Evolutionary conservation across 2,329 filamentous ascomycete species (phyloP), one percentile per base, ranked within the genome.

Genomic region (Aspergillus persii): DNA sequence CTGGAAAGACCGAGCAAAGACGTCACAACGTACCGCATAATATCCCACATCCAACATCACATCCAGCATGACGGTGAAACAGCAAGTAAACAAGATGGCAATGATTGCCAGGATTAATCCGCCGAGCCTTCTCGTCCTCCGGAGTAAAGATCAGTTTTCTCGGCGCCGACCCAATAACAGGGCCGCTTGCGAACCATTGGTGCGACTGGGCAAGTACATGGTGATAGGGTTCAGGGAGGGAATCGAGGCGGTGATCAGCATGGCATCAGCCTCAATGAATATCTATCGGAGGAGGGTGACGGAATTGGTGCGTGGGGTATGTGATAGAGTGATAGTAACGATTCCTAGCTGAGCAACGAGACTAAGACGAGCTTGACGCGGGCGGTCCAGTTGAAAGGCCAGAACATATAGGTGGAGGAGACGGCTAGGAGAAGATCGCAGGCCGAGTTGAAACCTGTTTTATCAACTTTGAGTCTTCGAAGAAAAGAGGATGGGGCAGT

Each of bases 231-330:
- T 12, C 11, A 41, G 36, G 15, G 12, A 41, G 36, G 36, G 36
- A 7, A 41, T 41, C 36, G 36, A 41, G 36, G 36, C 36, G 36
- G 36, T 41, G 36, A 41, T 41, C 5, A 41, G 15, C 36, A 41
- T 11, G 7, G 39, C 39, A 15, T 44, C 56, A 1, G 50, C 56
- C 36, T 58, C 56, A 44, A 58, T 30, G 50, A 58, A 54, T 50
- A 49, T 53, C 50, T 50, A 58, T 1, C 56, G 56, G 3, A 58
- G 56, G 9, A 58, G 56, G 7, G 41, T 48, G 31, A 58, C 50
- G 26, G 41, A 50, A 50, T 58, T 58, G 31, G 31, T 58, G 18
- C 56, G 56, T 3, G 56, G 50, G 50, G 53, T 41, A 9, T 31
- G 53, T 1, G 56, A 58, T 6, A 12, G 36, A 23, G 54, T 36